These are phyloP conservation scores for Coix lacrymajobi DNA, from an alignment of 176 grass and related monocot species.

Conservation along the genomic window DNA sequence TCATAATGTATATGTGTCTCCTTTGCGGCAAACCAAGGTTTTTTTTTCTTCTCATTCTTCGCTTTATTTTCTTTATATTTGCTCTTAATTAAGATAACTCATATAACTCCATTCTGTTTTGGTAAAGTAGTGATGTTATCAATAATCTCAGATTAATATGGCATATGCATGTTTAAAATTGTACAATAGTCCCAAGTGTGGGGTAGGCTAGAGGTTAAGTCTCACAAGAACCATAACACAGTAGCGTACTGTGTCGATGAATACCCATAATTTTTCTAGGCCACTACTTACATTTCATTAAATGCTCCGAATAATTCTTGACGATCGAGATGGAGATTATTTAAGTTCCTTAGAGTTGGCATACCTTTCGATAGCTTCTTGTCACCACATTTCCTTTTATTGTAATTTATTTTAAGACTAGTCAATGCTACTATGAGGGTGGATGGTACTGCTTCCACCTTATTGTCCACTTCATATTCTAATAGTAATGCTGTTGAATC, in stretches of 20 bases:
- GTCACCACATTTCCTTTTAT: conserved; percentile 11
- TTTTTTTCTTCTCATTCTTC: conserved; percentile 17
- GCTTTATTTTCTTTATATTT: conserved; percentile 7
- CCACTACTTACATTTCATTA: not conserved
- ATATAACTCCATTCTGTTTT: not conserved
- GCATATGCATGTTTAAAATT: not conserved
- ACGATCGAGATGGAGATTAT: not conserved
- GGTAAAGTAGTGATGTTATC: not conserved
- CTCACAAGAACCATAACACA: not conserved
- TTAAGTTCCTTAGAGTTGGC: not conserved
- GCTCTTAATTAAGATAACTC: conserved; percentile 2
- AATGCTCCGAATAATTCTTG: not conserved
- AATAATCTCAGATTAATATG: not conserved
- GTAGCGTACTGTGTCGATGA: not conserved
- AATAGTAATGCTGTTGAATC: not conserved
- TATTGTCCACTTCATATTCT: not conserved
- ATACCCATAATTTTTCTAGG: conserved; percentile 1
- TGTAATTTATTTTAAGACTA: not conserved
- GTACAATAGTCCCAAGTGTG: not conserved
- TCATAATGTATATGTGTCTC: conserved; percentile 93
- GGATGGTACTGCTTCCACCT: not conserved
- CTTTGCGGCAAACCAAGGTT: conserved; percentile 85
- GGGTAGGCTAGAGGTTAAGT: not conserved
- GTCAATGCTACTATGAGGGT: not conserved
- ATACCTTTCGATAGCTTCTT: not conserved